Evolutionary conservation across 371 early-diverging fungal species (phyloP).

Genomic region (Rhizopus arrhizus): DNA sequence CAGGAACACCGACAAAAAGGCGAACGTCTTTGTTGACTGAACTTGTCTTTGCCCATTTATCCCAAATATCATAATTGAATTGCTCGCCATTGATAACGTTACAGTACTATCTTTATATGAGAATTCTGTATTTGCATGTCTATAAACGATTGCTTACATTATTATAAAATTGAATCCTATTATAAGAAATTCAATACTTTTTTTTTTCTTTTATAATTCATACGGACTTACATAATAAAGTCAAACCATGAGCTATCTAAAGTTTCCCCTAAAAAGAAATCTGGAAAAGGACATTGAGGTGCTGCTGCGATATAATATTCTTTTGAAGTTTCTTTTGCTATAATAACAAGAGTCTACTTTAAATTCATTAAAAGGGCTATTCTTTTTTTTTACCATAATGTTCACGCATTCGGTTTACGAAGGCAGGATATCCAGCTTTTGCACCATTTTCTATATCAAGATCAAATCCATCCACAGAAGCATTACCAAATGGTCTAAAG

Average conservation of each 20-base stretch:
- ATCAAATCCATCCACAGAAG: conserved; percentile 70
- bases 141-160: conserved; percentile 19
- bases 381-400: conserved; percentile 27
- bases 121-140: neutral
- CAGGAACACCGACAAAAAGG: conserved; percentile 65
- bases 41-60: conserved; percentile 64
- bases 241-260: conserved; percentile 52
- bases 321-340: conserved; percentile 33
- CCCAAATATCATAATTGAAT: conserved; percentile 59
- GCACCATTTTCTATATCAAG: conserved; percentile 72
- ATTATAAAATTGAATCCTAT: conserved; percentile 29
- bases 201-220: neutral
- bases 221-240: conserved; percentile 33
- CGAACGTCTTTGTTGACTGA: conserved; percentile 63
- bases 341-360: neutral
- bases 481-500: conserved; percentile 65
- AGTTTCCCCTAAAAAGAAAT: conserved; percentile 51
- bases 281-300: conserved; percentile 63
- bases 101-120: conserved; percentile 22
- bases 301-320: conserved; percentile 55
- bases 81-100: conserved; percentile 18
- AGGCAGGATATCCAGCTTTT: conserved; percentile 55
- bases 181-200: neutral
- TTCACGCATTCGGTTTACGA: conserved; percentile 47
- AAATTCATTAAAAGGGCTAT: neutral